These are phyloP conservation scores for Debaryomyces fabryi DNA, from an alignment of 1,139 yeast species.

Conservation along the genomic window DNA sequence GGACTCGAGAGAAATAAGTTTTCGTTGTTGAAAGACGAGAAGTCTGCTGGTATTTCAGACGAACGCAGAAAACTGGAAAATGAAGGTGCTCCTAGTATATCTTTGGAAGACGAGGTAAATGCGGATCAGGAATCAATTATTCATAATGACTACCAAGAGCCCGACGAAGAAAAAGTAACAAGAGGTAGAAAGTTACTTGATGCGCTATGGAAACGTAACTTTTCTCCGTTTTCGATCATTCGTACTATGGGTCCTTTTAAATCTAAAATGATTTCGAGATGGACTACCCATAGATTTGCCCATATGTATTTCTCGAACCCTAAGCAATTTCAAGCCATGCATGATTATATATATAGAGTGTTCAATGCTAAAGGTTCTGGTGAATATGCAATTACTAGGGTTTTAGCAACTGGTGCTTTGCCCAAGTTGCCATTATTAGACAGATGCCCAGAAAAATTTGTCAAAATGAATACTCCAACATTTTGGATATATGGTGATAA, in stretches of 20 bases:
- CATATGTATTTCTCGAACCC: slow-evolving; percentile 36
- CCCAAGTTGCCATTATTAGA: slow-evolving; percentile 48
- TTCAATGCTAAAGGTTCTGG: slow-evolving; percentile 49
- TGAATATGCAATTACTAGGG: slow-evolving; percentile 47
- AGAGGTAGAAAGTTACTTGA: slow-evolving; percentile 28
- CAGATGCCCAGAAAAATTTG: slow-evolving; percentile 43
- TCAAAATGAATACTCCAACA: slow-evolving; percentile 42
- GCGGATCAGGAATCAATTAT: slow-evolving; percentile 34
- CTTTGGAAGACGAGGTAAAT: slow-evolving; percentile 27
- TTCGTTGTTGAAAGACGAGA: slow-evolving; percentile 31
- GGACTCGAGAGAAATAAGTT: slow-evolving; percentile 44
- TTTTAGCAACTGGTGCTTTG: slow-evolving; percentile 43
- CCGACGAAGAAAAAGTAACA: slow-evolving; percentile 15
- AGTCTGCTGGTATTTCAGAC: slow-evolving; percentile 18
- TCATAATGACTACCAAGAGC: slow-evolving; percentile 15
- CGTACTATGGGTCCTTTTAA: slow-evolving; percentile 40
- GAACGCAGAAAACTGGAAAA: slow-evolving; percentile 19
- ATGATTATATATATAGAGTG: slow-evolving; percentile 45
- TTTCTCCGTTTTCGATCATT: slow-evolving; percentile 41
- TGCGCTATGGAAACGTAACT: slow-evolving; percentile 40
- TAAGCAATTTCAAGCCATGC: slow-evolving; percentile 35
- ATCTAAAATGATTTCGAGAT: slow-evolving; percentile 39
- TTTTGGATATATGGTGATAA: slow-evolving; percentile 46
- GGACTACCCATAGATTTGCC: slow-evolving; percentile 48
- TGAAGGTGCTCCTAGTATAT: slow-evolving; percentile 17